Base-by-base conservation (phyloP, 75 land plant genomes). In the Pseudotsuga menziesii region DNA sequence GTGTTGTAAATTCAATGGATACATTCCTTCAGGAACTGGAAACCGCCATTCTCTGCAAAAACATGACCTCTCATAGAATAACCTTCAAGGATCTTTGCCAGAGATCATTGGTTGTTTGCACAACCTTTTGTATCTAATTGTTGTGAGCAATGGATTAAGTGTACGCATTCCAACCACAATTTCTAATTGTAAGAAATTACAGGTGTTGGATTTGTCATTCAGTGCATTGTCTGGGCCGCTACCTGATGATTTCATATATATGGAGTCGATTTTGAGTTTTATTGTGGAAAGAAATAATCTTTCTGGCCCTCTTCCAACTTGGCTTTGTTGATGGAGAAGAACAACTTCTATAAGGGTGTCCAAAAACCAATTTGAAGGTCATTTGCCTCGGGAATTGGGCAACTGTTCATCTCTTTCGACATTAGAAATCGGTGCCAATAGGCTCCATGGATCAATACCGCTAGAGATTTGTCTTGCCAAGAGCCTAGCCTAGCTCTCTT, bases 291-390 rank as follows among this genome's bases (percentile, higher is more conserved):
- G 78, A 32, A 93, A 93, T 76, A 72, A 44, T 5, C 78, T 93
- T 1, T 76, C 82, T 5, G 96, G 96, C 19, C 64, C 85, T 2
- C 72, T 93, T 27, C 96, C 96, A 12, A 5, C 80, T n/a, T 87
- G 93, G 88, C 62, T 91, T 32, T 80, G 83, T 3, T 71, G 80
- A 17, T 91, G 91, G 93, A 61, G 39, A 14, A 54, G 29, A 11
- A 79, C 79, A 2, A 60, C 15, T 15, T 74, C 89, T 35, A 76
- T 91, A 4, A 72, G 79, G 19, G 73, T 91, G 9, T 60, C 73
- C 25, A 82, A 85, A 61, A 91, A 91, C 74, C 32, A 16, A 4
- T 85, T 91, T 73, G 72, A 56, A 26, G 93, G 93, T 7, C 8
- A 61, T 56, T 73, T 91, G 32, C 93, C 89, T 12, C 12, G 73